These are phyloP conservation scores for Daldinia concentrica DNA, from an alignment of 495 filamentous ascomycete species.

Conservation along the genomic window DNA sequence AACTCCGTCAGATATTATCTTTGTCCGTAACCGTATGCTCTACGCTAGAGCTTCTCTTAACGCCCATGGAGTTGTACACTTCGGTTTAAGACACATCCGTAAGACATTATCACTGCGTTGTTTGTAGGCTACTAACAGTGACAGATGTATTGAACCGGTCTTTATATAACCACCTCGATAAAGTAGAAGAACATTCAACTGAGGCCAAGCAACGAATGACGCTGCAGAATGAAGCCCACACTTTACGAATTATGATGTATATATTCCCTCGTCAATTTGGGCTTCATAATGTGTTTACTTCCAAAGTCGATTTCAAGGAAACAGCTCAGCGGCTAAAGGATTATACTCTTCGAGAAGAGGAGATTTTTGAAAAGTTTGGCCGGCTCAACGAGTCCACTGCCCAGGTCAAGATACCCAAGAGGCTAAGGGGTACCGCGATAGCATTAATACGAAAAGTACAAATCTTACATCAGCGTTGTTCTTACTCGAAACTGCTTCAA, in stretches of 20 bases:
- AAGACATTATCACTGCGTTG: conserved; percentile 49
- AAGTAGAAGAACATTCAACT: conserved; percentile 6
- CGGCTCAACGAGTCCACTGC: conserved; percentile 30
- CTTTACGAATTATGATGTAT: conserved; percentile 84
- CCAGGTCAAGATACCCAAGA: conserved; percentile 70
- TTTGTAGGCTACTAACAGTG: conserved; percentile 11
- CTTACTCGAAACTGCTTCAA: conserved; percentile 77
- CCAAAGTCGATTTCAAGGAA: conserved; percentile 66
- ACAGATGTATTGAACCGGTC: conserved; percentile 88
- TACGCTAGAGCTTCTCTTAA: conserved; percentile 80
- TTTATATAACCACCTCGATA: conserved; percentile 47
- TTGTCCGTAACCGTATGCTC: conserved; percentile 85
- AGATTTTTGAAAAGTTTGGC: conserved; percentile 65
- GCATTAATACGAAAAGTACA: conserved; percentile 74
- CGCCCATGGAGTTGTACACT: conserved; percentile 69
- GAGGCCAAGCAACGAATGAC: conserved; percentile 6
- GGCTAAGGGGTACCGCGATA: conserved; percentile 70
- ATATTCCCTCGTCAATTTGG: conserved; percentile 92
- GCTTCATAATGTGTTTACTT: conserved; percentile 90
- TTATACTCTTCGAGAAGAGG: conserved; percentile 83
- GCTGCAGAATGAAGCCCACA: conserved; percentile 60
- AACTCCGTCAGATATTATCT: conserved; percentile 70
- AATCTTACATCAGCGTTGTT: conserved; percentile 73
- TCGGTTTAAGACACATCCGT: conserved; percentile 86
- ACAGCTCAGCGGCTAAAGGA: conserved; percentile 79